These are phyloP conservation scores for Aspergillus aculeatinus DNA, from an alignment of 2,329 filamentous ascomycete species.

Conservation along the genomic window DNA sequence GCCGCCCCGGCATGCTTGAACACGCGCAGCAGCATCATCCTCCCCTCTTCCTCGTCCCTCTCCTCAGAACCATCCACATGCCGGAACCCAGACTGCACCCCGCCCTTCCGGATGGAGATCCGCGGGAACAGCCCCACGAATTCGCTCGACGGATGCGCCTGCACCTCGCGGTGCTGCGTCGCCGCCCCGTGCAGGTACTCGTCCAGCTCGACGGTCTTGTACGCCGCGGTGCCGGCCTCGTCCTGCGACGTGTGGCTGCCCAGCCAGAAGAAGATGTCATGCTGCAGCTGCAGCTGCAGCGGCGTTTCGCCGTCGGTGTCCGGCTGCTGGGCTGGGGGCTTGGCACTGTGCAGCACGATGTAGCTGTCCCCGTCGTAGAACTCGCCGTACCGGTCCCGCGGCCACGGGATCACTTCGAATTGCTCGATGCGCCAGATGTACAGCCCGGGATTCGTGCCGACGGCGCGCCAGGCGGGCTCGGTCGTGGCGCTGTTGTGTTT, in stretches of 20 bases:
- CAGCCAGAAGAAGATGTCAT: conserved; percentile 71
- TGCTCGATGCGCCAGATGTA: conserved; percentile 67
- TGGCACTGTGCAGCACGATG: conserved; percentile 60
- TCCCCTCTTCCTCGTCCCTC: conserved; percentile 41
- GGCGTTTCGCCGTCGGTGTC: conserved; percentile 39
- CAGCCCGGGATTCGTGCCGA: conserved; percentile 57
- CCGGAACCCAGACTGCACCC: conserved; percentile 61
- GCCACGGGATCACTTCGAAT: conserved; percentile 64
- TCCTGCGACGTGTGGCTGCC: conserved; percentile 65
- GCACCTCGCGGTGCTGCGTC: conserved; percentile 65
- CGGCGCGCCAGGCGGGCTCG: conserved; percentile 65
- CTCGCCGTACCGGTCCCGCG: conserved; percentile 55
- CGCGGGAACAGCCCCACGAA: conserved; percentile 63
- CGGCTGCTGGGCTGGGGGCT: conserved; percentile 7
- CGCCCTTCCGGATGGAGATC: conserved; percentile 60
- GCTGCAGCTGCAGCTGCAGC: conserved; percentile 49
- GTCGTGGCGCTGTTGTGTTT: conserved; percentile 65
- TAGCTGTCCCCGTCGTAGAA: conserved; percentile 70
- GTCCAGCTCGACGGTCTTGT: conserved; percentile 70
- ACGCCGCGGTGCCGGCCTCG: conserved; percentile 66
- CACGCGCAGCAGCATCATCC: conserved; percentile 58
- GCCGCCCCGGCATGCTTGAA: conserved; percentile 58
- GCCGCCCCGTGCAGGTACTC: conserved; percentile 64
- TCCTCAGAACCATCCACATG: conserved; percentile 57
- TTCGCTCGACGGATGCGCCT: conserved; percentile 58